Conservation (phyloP, 352 stramenopile genomes). For the Blastocystis sp. region DNA sequence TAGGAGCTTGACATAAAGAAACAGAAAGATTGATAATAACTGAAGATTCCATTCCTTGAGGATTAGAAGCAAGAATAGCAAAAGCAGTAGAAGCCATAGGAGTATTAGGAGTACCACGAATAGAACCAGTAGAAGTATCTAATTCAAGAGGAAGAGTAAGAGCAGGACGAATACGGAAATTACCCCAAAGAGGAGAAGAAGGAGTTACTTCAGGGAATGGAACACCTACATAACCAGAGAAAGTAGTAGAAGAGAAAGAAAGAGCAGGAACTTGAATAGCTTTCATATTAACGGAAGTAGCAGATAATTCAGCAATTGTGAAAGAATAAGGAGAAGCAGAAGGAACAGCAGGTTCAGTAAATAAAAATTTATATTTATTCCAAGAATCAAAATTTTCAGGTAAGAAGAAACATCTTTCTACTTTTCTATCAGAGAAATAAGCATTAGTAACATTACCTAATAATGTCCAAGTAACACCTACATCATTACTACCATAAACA, state of each 20-base stretch:
- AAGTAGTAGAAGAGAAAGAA: neutral
- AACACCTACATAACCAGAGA: constrained; percentile 1
- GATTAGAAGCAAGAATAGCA: constrained; percentile 15
- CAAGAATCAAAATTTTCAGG: constrained; percentile 8
- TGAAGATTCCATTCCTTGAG: neutral
- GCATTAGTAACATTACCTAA: too few species aligned
- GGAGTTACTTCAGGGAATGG: neutral
- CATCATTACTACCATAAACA: constrained; percentile 16
- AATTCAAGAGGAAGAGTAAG: too few species aligned
- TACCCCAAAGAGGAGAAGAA: neutral
- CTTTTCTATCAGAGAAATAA: too few species aligned
- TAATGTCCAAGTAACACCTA: neutral
- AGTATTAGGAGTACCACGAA: too few species aligned
- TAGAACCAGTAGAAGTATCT: too few species aligned
- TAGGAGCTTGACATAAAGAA: too few species aligned
- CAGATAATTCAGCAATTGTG: too few species aligned
- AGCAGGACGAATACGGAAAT: neutral
- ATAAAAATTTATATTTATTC: neutral
- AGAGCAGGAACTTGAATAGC: constrained; percentile 1
- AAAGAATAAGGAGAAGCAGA: too few species aligned
- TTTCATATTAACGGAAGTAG: neutral
- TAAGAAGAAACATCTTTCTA: constrained; percentile 30
- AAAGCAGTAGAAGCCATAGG: too few species aligned
- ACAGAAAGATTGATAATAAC: constrained; percentile 3
- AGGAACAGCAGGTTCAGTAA: too few species aligned